Base-by-base conservation (phyloP, 73 alveolate genomes). In the Loxodes magnus region DNA sequence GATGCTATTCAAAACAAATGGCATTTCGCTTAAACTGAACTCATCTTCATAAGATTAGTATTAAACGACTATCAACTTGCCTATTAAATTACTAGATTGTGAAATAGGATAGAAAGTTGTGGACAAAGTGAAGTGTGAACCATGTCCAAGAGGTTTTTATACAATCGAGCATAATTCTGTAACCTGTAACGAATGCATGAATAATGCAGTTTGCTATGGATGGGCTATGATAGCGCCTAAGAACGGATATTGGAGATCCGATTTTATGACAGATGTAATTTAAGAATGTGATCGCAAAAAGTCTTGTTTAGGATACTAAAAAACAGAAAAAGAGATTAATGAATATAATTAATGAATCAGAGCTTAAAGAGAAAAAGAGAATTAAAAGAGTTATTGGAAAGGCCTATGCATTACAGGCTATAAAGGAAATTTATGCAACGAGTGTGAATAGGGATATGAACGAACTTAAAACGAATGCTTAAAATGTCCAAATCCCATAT, bases 151-250 rank as follows among this genome's bases (percentile, higher is more conserved):
- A 0, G 53, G 53, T n/a, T 15, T 15, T 15, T 39, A 38, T 38
- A 15, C 12, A 7, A 9, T 39, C 1, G 15, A 39, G 1, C 53
- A 23, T 1, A 19, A n/a, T 10, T n/a, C 9, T 1, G 15, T 39
- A 9, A n/a, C 28, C 7, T 46, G 59, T 24, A 0, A 25, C 5
- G 59, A 46, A 46, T 46, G 59, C 2, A 20, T 24, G 1, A 10
- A 20, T 21, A 10, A 24, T 10, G 59, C 59, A 21, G 7, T n/a
- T 10, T 46, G 59, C 26, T 46, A 21, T 24, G 59, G 59, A 1
- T 25, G 27, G 2, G 22, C 14, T 1, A 12, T 41, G 27, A 46
- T 46, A 41, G 59, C 27, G n/a, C 59, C 59, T 22, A 9, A 0
- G 2, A 2, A 9, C n/a, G 39, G 39, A 0, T 46, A 1, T 2